Conservation (phyloP, 2,329 filamentous ascomycete genomes). For the Fusarium udum region DNA sequence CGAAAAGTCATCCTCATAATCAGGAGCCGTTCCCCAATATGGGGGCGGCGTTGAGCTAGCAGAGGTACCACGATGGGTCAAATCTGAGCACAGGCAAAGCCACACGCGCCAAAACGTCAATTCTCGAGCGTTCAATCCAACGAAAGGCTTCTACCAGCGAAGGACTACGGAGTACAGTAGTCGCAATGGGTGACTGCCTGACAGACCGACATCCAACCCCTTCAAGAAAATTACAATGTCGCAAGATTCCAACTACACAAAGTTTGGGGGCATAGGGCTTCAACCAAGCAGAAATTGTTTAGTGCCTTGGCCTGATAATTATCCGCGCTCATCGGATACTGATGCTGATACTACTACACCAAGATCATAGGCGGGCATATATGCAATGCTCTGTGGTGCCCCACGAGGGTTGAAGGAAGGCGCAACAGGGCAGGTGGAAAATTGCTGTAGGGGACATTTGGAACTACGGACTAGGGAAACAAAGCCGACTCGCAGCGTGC, state of each 20-base stretch:
- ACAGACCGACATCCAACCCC: background rate
- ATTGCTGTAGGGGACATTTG: constrained; percentile 1
- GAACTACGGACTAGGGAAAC: constrained; percentile 1
- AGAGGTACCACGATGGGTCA: constrained; percentile 18
- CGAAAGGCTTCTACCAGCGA: background rate
- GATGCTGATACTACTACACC: constrained; percentile 20
- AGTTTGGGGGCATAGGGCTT: constrained; percentile 21
- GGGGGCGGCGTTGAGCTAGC: constrained; percentile 37
- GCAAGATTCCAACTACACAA: constrained; percentile 10
- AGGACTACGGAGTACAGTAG: background rate
- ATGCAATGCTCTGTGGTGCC: constrained; percentile 22
- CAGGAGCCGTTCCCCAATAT: constrained; percentile 32
- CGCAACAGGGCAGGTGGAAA: constrained; percentile 32
- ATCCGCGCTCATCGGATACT: constrained; percentile 31
- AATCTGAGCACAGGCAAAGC: constrained; percentile 23
- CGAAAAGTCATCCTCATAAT: constrained; percentile 11
- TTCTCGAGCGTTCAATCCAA: constrained; percentile 20
- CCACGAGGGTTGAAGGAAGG: constrained; percentile 18
- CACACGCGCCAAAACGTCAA: constrained; percentile 32
- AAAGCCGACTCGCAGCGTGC: constrained; percentile 30
- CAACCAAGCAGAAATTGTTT: constrained; percentile 12
- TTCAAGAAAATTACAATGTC: constrained; percentile 2
- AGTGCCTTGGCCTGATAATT: constrained; percentile 19
- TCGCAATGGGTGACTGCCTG: background rate
- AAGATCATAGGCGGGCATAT: constrained; percentile 25